Conservation (phyloP, 257 asterid genomes). For the Solanum bukasovii region DNA sequence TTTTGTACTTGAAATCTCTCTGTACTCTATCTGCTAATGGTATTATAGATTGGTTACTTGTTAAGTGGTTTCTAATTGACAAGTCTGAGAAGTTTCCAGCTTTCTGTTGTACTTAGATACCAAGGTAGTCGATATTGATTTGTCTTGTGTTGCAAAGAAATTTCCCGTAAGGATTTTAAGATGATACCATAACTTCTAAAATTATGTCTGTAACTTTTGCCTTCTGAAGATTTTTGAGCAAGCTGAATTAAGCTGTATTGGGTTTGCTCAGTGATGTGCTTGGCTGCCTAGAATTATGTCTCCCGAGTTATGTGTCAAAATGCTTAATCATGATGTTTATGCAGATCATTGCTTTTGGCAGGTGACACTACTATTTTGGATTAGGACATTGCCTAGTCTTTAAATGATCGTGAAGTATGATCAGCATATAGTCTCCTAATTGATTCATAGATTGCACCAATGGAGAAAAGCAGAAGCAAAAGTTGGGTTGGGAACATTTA, state of each 20-base stretch:
- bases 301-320: neutral
- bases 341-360: neutral
- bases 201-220: neutral
- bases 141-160: neutral
- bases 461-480: conserved; percentile 18
- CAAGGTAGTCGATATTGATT: neutral
- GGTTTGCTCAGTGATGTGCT: neutral
- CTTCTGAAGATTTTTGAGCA: neutral
- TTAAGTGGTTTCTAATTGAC: neutral
- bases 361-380: neutral
- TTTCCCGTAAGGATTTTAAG: neutral
- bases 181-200: neutral
- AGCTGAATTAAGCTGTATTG: neutral
- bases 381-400: neutral
- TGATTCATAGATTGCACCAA: neutral
- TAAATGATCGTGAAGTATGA: neutral
- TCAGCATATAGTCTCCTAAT: neutral
- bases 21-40: neutral
- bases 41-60: neutral
- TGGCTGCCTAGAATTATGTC: neutral
- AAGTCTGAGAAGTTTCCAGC: neutral
- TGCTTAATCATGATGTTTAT: neutral
- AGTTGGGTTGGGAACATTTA: conserved; percentile 58
- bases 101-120: neutral
- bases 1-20: neutral